A percentile compares a stretch with the other conserved stretches of the same genome.
Evolutionary conservation across 306 rosid genomes (phyloP).

Genomic region (Quercus engelmannii): DNA sequence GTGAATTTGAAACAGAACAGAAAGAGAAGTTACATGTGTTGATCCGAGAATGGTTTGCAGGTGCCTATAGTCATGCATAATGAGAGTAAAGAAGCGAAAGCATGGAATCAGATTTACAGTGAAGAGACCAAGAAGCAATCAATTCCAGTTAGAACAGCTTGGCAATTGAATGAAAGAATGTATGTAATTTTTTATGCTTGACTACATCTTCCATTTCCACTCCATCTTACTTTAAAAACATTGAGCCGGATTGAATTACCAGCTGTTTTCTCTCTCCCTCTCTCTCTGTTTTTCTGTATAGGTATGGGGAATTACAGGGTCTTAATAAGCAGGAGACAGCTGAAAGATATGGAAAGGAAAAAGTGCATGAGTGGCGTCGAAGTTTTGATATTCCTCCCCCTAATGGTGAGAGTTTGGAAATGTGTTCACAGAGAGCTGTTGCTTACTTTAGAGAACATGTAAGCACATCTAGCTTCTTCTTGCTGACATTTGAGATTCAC

Average conservation of each 20-base stretch:
- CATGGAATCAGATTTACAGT: constrained; percentile 84
- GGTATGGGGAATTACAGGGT: constrained; percentile 99
- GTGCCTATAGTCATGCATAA: constrained; percentile 84
- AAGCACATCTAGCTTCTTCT: constrained; percentile 19
- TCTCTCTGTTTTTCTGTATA: constrained; percentile 23
- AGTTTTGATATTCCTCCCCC: constrained; percentile 96
- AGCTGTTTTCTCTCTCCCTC: background rate
- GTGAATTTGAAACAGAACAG: too few species aligned
- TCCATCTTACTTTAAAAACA: too few species aligned
- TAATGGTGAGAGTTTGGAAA: constrained; percentile 97
- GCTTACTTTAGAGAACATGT: constrained; percentile 94
- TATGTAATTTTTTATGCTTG: constrained; percentile 42
- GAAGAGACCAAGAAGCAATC: constrained; percentile 92
- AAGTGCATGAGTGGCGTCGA: constrained; percentile 98
- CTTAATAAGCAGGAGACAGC: constrained; percentile 99
- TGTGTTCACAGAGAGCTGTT: constrained; percentile 98
- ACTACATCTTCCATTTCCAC: too few species aligned
- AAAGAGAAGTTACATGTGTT: constrained; percentile 2
- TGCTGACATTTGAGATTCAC: background rate
- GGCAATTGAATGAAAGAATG: constrained; percentile 93
- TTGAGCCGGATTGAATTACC: too few species aligned
- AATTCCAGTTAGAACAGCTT: constrained; percentile 79
- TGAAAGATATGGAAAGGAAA: constrained; percentile 90
- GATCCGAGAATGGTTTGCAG: constrained; percentile 35
- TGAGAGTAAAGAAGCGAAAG: constrained; percentile 81